Conservation (phyloP, 1,284 basidiomycete genomes). For the Rhodotorula sp. region DNA sequence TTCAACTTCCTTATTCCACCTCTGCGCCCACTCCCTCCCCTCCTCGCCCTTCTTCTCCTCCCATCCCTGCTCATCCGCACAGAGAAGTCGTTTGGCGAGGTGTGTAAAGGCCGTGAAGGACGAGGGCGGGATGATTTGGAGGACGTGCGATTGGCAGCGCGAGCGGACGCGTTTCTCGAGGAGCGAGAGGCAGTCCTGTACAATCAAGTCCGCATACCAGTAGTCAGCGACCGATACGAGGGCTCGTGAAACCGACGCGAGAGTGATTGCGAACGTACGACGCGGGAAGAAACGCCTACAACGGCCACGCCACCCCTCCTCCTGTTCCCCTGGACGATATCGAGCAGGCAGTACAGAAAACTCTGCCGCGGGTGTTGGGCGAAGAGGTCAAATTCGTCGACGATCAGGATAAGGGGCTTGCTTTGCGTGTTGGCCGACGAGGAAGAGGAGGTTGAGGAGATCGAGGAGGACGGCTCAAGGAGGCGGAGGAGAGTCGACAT, state of each 20-base stretch:
- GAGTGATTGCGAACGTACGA: slow-evolving; percentile 51
- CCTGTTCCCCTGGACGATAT: slow-evolving; percentile 60
- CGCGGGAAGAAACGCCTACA: slow-evolving; percentile 74
- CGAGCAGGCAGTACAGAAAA: slow-evolving; percentile 57
- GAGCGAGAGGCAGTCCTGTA: slow-evolving; percentile 73
- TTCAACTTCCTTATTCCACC: slow-evolving; percentile 64
- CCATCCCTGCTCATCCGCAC: slow-evolving; percentile 47
- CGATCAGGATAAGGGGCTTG: slow-evolving; percentile 73
- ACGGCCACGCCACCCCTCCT: slow-evolving; percentile 66
- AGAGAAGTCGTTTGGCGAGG: slow-evolving; percentile 45
- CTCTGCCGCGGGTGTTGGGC: slow-evolving; percentile 61
- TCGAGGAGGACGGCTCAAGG: slow-evolving; percentile 40
- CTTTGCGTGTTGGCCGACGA: not conserved
- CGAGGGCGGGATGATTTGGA: slow-evolving; percentile 58
- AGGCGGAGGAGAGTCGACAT: slow-evolving; percentile 43
- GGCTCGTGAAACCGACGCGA: not conserved
- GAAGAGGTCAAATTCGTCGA: slow-evolving; percentile 90
- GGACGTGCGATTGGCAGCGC: slow-evolving; percentile 84
- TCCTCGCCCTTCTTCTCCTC: slow-evolving; percentile 42
- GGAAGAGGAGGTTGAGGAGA: not conserved
- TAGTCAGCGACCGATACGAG: not conserved
- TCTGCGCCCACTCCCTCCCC: slow-evolving; percentile 47
- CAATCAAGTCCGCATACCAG: not conserved
- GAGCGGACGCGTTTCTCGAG: slow-evolving; percentile 95
- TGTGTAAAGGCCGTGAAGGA: slow-evolving; percentile 14